These are phyloP conservation scores for Proliferodiscus dingleyae DNA, from an alignment of 2,329 filamentous ascomycete species.

Conservation along the genomic window DNA sequence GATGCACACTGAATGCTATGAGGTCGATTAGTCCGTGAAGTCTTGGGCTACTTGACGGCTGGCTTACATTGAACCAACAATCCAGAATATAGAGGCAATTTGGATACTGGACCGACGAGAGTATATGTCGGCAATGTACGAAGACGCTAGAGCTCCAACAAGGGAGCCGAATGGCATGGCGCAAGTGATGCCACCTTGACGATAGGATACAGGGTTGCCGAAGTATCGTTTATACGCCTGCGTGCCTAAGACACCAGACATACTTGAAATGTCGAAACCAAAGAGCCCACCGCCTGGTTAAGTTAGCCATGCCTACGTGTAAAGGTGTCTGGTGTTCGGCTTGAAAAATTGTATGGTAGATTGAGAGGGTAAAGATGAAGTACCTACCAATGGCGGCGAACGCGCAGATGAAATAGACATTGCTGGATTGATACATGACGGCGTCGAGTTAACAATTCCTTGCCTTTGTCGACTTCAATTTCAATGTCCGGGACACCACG, in stretches of 20 bases:
- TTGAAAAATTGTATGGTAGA: background rate
- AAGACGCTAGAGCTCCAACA: conserved; percentile 53
- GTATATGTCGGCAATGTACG: conserved; percentile 49
- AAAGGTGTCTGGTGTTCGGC: background rate
- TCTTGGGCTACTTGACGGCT: background rate
- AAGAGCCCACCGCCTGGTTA: conserved; percentile 61
- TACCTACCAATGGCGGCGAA: conserved; percentile 56
- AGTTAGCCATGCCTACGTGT: conserved; percentile 5
- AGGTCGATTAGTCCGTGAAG: background rate
- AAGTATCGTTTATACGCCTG: conserved; percentile 69
- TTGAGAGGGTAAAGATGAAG: background rate
- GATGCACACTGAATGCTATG: conserved; percentile 55
- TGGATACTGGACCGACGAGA: conserved; percentile 43
- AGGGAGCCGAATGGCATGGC: conserved; percentile 71
- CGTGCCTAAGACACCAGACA: conserved; percentile 64
- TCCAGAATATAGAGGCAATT: conserved; percentile 45
- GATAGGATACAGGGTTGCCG: conserved; percentile 50
- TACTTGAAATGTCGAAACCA: conserved; percentile 74
- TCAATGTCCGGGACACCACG: background rate
- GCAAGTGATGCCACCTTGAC: conserved; percentile 67
- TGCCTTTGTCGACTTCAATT: background rate
- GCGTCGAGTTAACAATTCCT: conserved; percentile 2
- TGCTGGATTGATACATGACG: conserved; percentile 35
- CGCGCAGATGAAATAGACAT: conserved; percentile 55
- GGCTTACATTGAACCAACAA: conserved; percentile 37